Base-by-base conservation (phyloP, 306 rosid genomes). In the Lupinus albus region DNA sequence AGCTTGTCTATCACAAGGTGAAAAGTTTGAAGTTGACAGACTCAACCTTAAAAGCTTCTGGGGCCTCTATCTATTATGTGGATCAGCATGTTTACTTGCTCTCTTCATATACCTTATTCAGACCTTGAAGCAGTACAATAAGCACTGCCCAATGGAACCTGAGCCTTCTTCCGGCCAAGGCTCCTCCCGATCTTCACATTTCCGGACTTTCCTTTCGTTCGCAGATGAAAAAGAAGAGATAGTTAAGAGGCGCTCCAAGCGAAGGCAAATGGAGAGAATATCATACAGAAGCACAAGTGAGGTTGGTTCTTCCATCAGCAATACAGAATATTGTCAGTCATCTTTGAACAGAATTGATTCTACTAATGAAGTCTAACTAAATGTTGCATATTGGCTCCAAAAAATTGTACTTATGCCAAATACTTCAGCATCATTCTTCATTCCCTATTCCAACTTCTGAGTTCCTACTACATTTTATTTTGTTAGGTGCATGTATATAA, bases 61-160 rank as follows among this genome's bases (percentile, higher is more conserved):
- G 94, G 99, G 95, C 11, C 96, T 94, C 30, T 94, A 86, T 68
- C 39, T 75, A 6, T 7, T 86, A 1, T 86, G 92, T 75, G 99
- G 97, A 4, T 18, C 78, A 9, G 94, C 90, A 70, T 94, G 97
- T 72, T 38, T 84, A 16, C 72, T 88, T 30, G 97, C 99, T 39
- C 97, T 94, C 63, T 16, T 71, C 7, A 66, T 90, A 55, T 90
- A 88, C 60, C 49, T 94, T 54, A 10, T 71, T 62, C 89, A 59
- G 66, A 88, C 67, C 81, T 6, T 87, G 71, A 81, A 82, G 68
- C 95, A 90, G 73, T 94, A 85, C 86, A 77, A 38, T 18, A 76
- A 73, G 70, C 95, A 79, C 59, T 10, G 54, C 41, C 4, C 75
- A 0, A 85, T 83, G 15, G 87, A 82, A 17, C 42, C 41, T 1